Percentiles rank a stretch among this genome's conserved stretches.
Evolutionary conservation across 2,329 filamentous ascomycete genomes (phyloP).

Genomic region (Talaromyces atroroseus): DNA sequence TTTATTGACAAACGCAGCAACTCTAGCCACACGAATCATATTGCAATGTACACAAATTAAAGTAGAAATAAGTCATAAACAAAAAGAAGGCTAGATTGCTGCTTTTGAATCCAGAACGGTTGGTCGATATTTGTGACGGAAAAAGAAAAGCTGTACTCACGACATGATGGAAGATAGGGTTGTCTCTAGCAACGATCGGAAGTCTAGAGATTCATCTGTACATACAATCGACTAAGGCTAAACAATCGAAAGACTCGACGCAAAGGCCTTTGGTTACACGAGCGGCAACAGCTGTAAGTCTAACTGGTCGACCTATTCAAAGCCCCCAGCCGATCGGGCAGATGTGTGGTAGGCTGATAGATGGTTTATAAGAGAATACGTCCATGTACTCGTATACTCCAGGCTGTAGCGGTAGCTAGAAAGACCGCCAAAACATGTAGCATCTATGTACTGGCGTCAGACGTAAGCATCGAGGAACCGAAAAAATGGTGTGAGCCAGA

Average conservation of each 20-base stretch:
- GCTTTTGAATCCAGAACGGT: background rate
- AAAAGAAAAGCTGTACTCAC: conserved; percentile 27
- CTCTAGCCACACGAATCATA: background rate
- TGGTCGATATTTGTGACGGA: background rate
- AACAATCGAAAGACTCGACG: conserved; percentile 9
- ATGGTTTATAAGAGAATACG: background rate
- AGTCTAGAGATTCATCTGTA: conserved; percentile 34
- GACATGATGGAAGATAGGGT: conserved; percentile 34
- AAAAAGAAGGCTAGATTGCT: background rate
- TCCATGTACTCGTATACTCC: background rate
- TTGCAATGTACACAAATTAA: background rate
- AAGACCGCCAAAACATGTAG: background rate
- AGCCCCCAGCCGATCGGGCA: background rate
- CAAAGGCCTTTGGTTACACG: background rate
- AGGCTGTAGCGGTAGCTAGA: background rate
- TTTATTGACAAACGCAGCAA: background rate
- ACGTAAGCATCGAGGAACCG: background rate
- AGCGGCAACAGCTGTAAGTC: conserved; percentile 4
- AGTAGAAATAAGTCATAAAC: background rate
- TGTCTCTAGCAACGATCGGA: conserved; percentile 24
- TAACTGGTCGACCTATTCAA: background rate
- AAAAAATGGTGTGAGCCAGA: background rate
- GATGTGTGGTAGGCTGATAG: background rate
- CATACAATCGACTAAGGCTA: conserved; percentile 19
- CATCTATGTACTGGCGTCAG: background rate